Percentiles rank a stretch among this genome's conserved stretches.
phyloP scores from a whole-genome alignment of 2,329 filamentous ascomycete species.

The Chalaropsis ovoidea region DNA sequence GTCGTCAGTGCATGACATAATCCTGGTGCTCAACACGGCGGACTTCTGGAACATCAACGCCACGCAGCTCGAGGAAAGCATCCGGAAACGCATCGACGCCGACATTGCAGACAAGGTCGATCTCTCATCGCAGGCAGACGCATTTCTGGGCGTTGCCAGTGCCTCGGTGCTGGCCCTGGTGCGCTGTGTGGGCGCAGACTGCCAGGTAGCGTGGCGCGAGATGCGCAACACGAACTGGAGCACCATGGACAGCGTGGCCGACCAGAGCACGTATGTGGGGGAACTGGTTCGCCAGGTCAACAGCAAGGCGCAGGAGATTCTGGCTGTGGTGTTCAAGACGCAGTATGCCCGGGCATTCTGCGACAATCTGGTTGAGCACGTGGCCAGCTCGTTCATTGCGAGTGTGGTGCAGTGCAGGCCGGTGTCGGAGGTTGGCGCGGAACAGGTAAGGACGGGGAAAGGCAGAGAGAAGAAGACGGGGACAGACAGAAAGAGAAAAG shows the following conservation, averaged over 20 bases:
- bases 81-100: constrained; percentile 78
- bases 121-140: constrained; percentile 83
- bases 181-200: constrained; percentile 67
- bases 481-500: neutral
- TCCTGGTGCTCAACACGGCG: constrained; percentile 87
- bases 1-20: constrained; percentile 60
- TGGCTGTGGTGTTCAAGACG: constrained; percentile 71
- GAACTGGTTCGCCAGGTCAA: constrained; percentile 69
- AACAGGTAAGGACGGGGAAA: constrained; percentile 52
- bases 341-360: constrained; percentile 92
- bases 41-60: constrained; percentile 96
- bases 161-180: constrained; percentile 77
- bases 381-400: constrained; percentile 67
- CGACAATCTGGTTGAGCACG: constrained; percentile 84
- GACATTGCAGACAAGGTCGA: constrained; percentile 69
- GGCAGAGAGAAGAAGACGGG: neutral
- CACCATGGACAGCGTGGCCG: constrained; percentile 82
- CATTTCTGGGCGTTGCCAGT: constrained; percentile 89
- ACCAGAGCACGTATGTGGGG: constrained; percentile 84
- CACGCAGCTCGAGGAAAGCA: constrained; percentile 86
- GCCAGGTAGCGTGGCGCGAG: constrained; percentile 84
- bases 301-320: constrained; percentile 59
- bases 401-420: constrained; percentile 84
- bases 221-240: constrained; percentile 96
- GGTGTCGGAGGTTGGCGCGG: constrained; percentile 85